Base-by-base conservation (phyloP, 1,139 yeast genomes). In the Yamadazyma aaseri region DNA sequence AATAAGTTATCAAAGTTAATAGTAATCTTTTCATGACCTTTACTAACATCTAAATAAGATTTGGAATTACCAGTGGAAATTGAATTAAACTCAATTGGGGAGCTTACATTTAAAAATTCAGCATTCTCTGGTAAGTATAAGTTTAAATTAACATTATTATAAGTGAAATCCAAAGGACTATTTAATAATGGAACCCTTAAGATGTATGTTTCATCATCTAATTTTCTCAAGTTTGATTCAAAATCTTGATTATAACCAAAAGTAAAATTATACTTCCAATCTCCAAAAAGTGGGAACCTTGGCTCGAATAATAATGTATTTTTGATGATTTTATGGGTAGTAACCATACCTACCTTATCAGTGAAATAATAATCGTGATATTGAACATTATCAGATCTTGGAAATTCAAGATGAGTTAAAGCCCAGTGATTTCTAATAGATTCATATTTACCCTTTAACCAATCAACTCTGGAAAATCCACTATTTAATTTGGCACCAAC, bases 191-290 rank as follows among this genome's bases (percentile, higher is more conserved):
- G 96, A 17, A 89, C 75, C 34, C 70, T 72, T 26, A 85, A 63
- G 23, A 85, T 56, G 54, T 78, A 86, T 31, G 73, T 71, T 41
- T 80, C 82, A n/a, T 57, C 55, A 42, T 59, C 56, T 10, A 65
- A 46, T 41, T 57, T 55, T 46, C 63, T 77, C 38, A 87, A 65
- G 48, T 72, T 79, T 32, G 75, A 63, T 17, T 65, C 54, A 30
- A 89, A 62, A 26, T 70, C 65, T 45, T 78, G 75, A 37, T 82
- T 77, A 96, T 96, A 94, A 6, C 97, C 97, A 51, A 92, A 64
- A 14, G 98, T 92, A 67, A 87, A 92, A 62, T 92, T 89, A 63
- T 89, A 92, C 50, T 81, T 76, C 99, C 99, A 92, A 26, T 90
- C 95, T 32, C 98, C 99, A 62, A 87, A 86, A 6, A 92, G 53